Percentiles rank a stretch among this genome's conserved stretches.
Conservation (phyloP, 352 stramenopile genomes). For the Phytopythium delawarense region DNA sequence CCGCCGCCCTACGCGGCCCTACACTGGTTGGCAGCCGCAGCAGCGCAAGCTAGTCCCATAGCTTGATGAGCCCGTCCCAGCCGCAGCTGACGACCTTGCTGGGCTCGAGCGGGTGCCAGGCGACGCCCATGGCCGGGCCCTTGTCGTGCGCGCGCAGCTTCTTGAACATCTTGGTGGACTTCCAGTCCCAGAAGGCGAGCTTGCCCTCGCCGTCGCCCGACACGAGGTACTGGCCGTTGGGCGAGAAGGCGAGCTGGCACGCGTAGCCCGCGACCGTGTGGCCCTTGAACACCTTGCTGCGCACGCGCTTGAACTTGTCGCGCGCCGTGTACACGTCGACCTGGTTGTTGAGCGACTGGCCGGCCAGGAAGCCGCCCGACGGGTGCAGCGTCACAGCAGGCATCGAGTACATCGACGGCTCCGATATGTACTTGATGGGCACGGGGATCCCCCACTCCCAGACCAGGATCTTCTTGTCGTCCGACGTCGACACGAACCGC, state of each 20-base stretch:
- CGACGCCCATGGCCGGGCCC: constrained; percentile 91
- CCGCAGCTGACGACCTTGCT: constrained; percentile 96
- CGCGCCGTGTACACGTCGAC: constrained; percentile 96
- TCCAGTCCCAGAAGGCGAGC: constrained; percentile 99
- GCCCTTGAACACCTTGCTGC: constrained; percentile 93
- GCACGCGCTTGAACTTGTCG: constrained; percentile 94
- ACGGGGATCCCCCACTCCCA: constrained; percentile 98
- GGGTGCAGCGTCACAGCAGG: constrained; percentile 94
- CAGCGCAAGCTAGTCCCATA: constrained; percentile 91
- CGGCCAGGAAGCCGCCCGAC: constrained; percentile 89
- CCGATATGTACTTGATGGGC: constrained; percentile 99
- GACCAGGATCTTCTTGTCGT: constrained; percentile 99
- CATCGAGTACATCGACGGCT: constrained; percentile 99
- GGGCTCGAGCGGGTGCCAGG: constrained; percentile 98
- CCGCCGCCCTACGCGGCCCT: not conserved
- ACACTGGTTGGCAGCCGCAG: not conserved
- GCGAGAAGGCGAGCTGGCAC: constrained; percentile 94
- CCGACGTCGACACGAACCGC: constrained; percentile 92
- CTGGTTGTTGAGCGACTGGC: constrained; percentile 98
- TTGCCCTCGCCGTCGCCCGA: constrained; percentile 97
- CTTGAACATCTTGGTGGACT: constrained; percentile 90
- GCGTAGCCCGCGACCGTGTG: constrained; percentile 95
- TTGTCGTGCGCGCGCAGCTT: constrained; percentile 90
- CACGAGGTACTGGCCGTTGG: constrained; percentile 93
- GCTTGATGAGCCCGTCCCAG: constrained; percentile 99